Base-by-base conservation (phyloP, 306 rosid species). In the Dryas drummondii region DNA sequence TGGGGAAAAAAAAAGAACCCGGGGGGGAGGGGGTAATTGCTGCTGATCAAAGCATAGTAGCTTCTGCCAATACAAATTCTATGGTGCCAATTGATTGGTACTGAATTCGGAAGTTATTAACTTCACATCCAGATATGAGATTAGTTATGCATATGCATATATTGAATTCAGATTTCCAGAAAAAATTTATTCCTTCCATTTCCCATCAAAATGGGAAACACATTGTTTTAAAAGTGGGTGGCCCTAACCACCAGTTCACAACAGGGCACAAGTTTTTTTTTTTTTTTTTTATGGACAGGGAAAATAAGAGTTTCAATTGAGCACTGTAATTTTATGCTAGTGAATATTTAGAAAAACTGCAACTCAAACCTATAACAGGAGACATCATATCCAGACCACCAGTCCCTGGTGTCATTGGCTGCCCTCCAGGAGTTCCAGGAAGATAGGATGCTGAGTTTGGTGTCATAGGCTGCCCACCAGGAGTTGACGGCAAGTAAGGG, bases 361-460 rank as follows among this genome's bases (percentile, higher is more conserved):
- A 62, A 61, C 0, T 63, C 78, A 47, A 64, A 89, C 99, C 98
- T 80, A 92, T 84, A 74, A 84, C 97, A 59, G 99, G 99, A 75
- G 99, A 96, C 98, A 96, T 92, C 81, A 86, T 87, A 80, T 96
- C 99, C 77, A 96, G 80, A 76, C 97, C 97, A 70, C 96, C 99
- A 73, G 97, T 88, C 76, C 99, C 99, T 19, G 98, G 99, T 61
- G 99, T 96, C 99, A 96, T 96, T 14, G 99, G 99, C 82, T 92
- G 99, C 81, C 99, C 99, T 67, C 99, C 99, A 70, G 99, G 99
- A 56, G 99, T 96, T 50, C 99, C 97, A 40, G 99, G 99, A 85
- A 96, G 97, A 88, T 89, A 96, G 67, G 96, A 89, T 27, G 86
- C 98, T 12, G 99, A 89, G 82, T 89, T 96, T 76, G 99, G 99